Conservation (phyloP, 2,329 filamentous ascomycete species). For the Trichoderma brevicompactum region DNA sequence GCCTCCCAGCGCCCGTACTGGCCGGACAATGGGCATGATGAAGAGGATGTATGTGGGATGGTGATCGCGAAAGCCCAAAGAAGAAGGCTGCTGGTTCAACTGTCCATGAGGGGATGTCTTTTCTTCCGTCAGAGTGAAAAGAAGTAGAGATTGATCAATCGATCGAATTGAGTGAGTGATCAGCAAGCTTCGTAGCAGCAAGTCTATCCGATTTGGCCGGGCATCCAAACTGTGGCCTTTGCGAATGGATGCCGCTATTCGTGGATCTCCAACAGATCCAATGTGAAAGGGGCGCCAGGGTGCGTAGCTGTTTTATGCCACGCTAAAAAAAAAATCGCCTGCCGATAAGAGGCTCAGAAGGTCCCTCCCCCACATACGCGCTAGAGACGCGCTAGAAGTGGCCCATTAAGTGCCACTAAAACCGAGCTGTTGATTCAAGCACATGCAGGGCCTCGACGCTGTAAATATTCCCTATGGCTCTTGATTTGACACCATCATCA, state of each 20-base stretch:
- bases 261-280: not conserved
- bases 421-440: not conserved
- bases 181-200: not conserved
- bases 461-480: not conserved
- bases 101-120: slow-evolving; percentile 14
- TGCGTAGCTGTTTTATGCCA: slow-evolving; percentile 13
- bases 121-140: not conserved
- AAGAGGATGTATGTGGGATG: not conserved
- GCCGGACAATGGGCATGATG: slow-evolving; percentile 82
- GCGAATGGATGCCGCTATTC: slow-evolving; percentile 8
- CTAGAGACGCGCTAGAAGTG: slow-evolving; percentile 15
- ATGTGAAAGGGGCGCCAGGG: slow-evolving; percentile 8
- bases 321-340: slow-evolving; percentile 10
- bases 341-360: slow-evolving; percentile 13
- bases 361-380: slow-evolving; percentile 15
- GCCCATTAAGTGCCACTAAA: slow-evolving; percentile 9
- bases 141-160: not conserved
- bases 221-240: slow-evolving; percentile 9
- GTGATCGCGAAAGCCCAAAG: slow-evolving; percentile 15
- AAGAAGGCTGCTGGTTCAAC: slow-evolving; percentile 5
- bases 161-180: not conserved
- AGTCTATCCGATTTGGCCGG: not conserved
- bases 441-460: not conserved
- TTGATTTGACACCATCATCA: not conserved
- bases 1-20: slow-evolving; percentile 77